Evolutionary conservation across 495 filamentous ascomycete genomes (phyloP), one percentile per base, ranked within the genome.

Genomic region (Glonium stellatum): DNA sequence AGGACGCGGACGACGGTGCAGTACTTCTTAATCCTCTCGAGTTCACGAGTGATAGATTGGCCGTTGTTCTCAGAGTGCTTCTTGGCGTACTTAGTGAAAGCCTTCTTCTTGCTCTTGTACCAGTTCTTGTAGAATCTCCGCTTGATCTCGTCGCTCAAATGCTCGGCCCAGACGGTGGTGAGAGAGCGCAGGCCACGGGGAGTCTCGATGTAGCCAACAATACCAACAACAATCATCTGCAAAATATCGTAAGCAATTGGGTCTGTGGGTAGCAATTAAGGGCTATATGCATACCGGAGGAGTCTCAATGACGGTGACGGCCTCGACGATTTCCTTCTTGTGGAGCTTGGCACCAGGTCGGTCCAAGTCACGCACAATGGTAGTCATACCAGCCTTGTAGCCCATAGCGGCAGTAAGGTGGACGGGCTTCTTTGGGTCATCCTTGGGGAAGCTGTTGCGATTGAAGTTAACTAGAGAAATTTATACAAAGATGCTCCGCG

Each of bases 81-180:
- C 89, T 97, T 97, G 83, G 95, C 88, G 80, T 99, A 99, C 84
- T 95, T 96, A 82, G 95, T 99, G 84, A 97, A 99, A 59, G 95
- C 95, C 91, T 99, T 99, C 89, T 96, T 97, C 92, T 99, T 99
- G 83, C 83, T 88, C 84, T 95, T 95, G 88, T 99, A 99, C 95
- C 95, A 99, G 85, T 99, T 99, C 90, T 99, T 99, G 87, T 99
- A 99, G 89, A 99, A 99, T 75, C 95, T 91, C 67, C 95, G 88
- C 84, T 95, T 96, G 78, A 99, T 76, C 82, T 97, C 95, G 77
- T 99, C 95, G 78, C 87, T 87, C 75, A 99, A 77, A 79, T 99
- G 95, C 84, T 97, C 92, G 74, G 93, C 93, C 95, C 95, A 99
- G 76, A 99, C 87, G 73, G 95, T 99, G 74, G 92, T 96, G 76